Evolutionary conservation across 75 land plant genomes (phyloP).

Genomic region (Pinus taeda): DNA sequence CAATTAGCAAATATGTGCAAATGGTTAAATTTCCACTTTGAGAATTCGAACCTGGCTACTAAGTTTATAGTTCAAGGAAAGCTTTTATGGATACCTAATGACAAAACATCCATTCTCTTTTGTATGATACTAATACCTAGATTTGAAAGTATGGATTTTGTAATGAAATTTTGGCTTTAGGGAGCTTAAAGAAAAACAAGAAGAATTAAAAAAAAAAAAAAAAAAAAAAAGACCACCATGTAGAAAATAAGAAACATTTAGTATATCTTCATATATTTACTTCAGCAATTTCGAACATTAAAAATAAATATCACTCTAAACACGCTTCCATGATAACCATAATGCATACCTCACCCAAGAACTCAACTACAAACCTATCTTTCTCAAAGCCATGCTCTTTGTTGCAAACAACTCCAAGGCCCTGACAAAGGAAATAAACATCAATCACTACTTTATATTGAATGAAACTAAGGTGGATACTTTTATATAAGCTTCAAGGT

Average conservation of each 20-base stretch:
- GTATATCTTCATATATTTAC: not conserved
- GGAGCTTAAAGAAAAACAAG: too few species aligned
- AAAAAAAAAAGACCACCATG: not conserved
- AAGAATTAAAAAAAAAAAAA: not conserved
- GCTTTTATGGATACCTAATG: not conserved
- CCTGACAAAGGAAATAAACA: conserved; percentile 41
- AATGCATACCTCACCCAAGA: conserved; percentile 88
- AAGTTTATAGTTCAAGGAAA: too few species aligned
- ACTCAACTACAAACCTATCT: conserved; percentile 98
- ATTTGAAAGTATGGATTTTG: not conserved
- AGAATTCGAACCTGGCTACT: too few species aligned
- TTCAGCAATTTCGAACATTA: not conserved
- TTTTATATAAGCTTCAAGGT: not conserved
- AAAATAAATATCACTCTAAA: not conserved
- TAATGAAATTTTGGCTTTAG: not conserved
- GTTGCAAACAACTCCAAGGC: conserved; percentile 99
- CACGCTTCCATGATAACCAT: not conserved
- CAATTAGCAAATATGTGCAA: too few species aligned
- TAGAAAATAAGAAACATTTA: not conserved
- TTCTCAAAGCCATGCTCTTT: conserved; percentile 74
- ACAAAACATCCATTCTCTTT: not conserved
- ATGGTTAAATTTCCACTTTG: too few species aligned
- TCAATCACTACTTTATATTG: not conserved
- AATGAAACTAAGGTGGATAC: not conserved
- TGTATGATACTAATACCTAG: not conserved